phyloP scores from a whole-genome alignment of 2,329 filamentous ascomycete species.

The Elsinoe arachidis region DNA sequence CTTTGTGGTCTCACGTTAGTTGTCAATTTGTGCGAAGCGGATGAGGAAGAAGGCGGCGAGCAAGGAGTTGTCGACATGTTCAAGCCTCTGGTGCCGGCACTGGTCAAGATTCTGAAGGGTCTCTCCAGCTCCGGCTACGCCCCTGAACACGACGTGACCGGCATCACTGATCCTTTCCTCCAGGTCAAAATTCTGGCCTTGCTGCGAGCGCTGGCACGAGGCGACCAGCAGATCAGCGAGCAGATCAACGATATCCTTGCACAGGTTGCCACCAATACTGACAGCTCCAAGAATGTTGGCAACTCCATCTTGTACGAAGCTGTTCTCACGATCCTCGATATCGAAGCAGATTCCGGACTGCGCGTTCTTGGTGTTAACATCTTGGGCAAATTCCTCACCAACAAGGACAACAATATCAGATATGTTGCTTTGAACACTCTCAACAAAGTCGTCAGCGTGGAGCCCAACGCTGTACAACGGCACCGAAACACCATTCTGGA shows the following conservation, averaged over 20 bases:
- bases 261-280: conserved; percentile 87
- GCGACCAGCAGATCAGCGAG: conserved; percentile 81
- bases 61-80: conserved; percentile 86
- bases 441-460: conserved; percentile 95
- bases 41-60: conserved; percentile 85
- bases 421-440: conserved; percentile 96
- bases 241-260: conserved; percentile 98
- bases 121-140: conserved; percentile 93
- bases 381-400: conserved; percentile 94
- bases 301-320: conserved; percentile 98
- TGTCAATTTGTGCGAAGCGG: conserved; percentile 85
- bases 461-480: conserved; percentile 93
- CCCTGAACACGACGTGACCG: conserved; percentile 95
- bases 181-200: conserved; percentile 93
- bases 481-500: conserved; percentile 97
- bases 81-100: conserved; percentile 69
- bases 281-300: conserved; percentile 95
- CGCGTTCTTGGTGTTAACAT: conserved; percentile 96
- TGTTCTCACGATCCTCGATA: conserved; percentile 92
- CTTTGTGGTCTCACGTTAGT: conserved; percentile 87
- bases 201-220: conserved; percentile 75
- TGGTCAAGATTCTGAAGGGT: conserved; percentile 86
- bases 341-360: conserved; percentile 91
- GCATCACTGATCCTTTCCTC: conserved; percentile 93
- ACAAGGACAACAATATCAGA: conserved; percentile 97